Evolutionary conservation across 495 filamentous ascomycete species (phyloP).

Genomic region (Neurospora sp.): DNA sequence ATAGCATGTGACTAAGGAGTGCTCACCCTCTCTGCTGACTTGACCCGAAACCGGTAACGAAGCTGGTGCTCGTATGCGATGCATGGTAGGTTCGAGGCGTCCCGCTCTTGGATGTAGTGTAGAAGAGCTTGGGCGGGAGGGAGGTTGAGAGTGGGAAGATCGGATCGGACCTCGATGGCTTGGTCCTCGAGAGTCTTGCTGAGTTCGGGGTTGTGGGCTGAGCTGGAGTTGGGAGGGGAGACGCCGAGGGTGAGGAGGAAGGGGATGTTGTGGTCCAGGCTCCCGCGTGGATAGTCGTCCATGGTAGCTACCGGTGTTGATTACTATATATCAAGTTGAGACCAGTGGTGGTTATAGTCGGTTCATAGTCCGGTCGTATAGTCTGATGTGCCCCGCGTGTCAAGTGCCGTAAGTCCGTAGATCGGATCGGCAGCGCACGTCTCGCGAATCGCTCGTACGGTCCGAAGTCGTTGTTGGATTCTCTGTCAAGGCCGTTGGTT

Average conservation of each 20-base stretch:
- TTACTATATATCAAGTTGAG: background rate
- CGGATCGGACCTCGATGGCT: constrained; percentile 52
- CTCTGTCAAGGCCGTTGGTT: background rate
- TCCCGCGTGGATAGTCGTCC: constrained; percentile 79
- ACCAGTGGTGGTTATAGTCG: background rate
- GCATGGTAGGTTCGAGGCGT: constrained; percentile 55
- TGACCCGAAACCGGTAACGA: constrained; percentile 52
- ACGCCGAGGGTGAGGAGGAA: constrained; percentile 72
- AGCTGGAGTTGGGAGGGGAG: constrained; percentile 19
- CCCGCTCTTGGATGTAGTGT: constrained; percentile 53
- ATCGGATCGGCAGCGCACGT: background rate
- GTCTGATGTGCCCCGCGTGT: background rate
- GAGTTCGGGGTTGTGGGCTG: constrained; percentile 18
- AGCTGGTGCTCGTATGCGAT: constrained; percentile 36
- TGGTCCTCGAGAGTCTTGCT: constrained; percentile 49
- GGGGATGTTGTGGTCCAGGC: constrained; percentile 73
- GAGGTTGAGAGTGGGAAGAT: constrained; percentile 54
- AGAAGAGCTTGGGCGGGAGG: constrained; percentile 57
- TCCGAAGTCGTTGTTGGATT: background rate
- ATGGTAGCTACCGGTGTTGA: constrained; percentile 31
- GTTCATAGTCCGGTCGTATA: background rate
- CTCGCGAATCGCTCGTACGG: background rate
- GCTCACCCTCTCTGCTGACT: constrained; percentile 68
- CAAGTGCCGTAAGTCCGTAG: background rate
- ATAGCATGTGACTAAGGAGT: background rate